Base-by-base conservation (phyloP, 129 eudicot species). In the Artemisia tridentata region DNA sequence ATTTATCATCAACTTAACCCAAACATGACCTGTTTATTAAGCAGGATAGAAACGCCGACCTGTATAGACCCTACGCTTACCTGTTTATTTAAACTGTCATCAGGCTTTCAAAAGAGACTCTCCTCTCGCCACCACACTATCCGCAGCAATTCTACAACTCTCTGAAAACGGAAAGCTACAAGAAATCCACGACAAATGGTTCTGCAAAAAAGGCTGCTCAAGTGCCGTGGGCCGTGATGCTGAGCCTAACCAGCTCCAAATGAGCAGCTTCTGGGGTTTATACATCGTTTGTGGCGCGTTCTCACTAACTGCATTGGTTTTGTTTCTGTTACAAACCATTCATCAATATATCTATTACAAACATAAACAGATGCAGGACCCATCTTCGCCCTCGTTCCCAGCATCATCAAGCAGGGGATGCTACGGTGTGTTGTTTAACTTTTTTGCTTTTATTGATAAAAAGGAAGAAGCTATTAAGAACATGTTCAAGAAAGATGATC, bases 71-170 rank as follows among this genome's bases (percentile, higher is more conserved):
- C 45, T 0, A 38, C 45, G 45, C 45, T 38, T 38, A 38, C 9
- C 45, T 10, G 45, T 38, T 38, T 38, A 38, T 38, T 38, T 38
- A 38, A 38, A 38, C 10, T 18, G 11, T 10, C 50, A n/a, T 69
- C 78, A 85, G 89, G 89, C 85, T 51, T 85, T 85, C 66, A 74
- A 81, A 60, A 79, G 82, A 75, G 86, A 85, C 63, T 85, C 89
- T 6, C 89, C 89, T 17, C 89, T 85, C 18, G 89, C 89, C 14
- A 72, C 79, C 10, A 84, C 84, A 11, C 54, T 85, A 63, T 85
- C 89, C 34, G 21, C 77, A 10, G 75, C 89, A 25, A 81, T 85
- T 66, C 74, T 81, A 29, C 71, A 85, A 63, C 89, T 85, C 23
- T 68, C 82, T 16, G 86, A 85, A 76, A 75, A 48, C 0, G 89